Base-by-base conservation (phyloP, 23 red algal genomes). In the Gracilaria domingensis region DNA sequence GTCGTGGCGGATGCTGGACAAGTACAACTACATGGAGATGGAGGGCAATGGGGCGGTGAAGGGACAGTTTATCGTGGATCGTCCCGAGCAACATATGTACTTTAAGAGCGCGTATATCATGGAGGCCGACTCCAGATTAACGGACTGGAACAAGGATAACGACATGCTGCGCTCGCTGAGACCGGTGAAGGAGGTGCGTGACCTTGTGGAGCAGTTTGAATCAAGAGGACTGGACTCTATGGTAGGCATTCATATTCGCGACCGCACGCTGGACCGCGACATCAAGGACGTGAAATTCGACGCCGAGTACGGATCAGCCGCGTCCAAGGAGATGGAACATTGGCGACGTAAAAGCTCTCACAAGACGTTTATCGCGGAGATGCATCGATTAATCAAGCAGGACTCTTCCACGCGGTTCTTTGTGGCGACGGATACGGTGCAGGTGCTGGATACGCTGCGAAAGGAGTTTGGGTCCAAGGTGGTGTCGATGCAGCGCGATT, bases 11-110 rank as follows among this genome's bases (percentile, higher is more conserved):
- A 42, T 45, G 25, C 49, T 96, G 45, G 50, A 80, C 23, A 47
- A 54, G 23, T 85, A 83, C 86, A 96, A 96, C 81, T 96, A 96
- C 80, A 96, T 96, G 86, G 94, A 96, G 69, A 88, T 91, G 82
- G 94, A 96, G 56, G 79, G 79, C 6, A 32, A 80, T 2, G 93
- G 88, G 17, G 94, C 94, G 34, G 54, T 91, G 44, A 96, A 96
- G 64, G 94, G 83, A 24, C 75, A 86, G 83, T n/a, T 30, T 11
- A 88, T 96, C 29, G 69, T 30, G 16, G 83, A 92, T 54, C 25
- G 47, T 6, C 38, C n/a, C 37, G 85, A 82, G 55, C 86, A 80
- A 71, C 94, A 96, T 57, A 53, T 96, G 80, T 96, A 96, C 84
- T 91, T 77, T 83, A 96, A 96, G 60, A 71, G 87, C 66, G 86